A percentile compares a stretch with the other conserved stretches of the same genome.
Evolutionary conservation across 1,284 basidiomycete genomes (phyloP).

Genomic region (Hortiboletus rubellus): DNA sequence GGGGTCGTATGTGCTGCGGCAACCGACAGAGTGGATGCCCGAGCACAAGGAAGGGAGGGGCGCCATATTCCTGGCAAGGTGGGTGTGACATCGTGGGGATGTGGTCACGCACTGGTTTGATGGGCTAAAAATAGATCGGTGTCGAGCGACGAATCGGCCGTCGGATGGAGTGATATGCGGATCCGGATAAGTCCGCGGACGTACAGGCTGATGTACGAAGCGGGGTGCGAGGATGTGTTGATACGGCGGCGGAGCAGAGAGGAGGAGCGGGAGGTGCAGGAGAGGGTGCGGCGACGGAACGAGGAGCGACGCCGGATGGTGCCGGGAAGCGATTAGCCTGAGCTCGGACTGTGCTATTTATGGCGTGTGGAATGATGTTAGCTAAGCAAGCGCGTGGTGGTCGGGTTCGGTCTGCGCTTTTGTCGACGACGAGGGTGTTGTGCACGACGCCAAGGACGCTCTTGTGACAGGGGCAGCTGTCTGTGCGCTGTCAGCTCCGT

Average conservation of each 20-base stretch:
- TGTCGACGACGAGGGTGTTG: slow-evolving; percentile 8
- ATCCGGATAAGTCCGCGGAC: slow-evolving; percentile 64
- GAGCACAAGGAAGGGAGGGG: slow-evolving; percentile 43
- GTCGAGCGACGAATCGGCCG: slow-evolving; percentile 25
- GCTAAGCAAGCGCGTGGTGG: slow-evolving; percentile 14
- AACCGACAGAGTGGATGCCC: slow-evolving; percentile 70
- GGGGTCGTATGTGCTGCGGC: slow-evolving; percentile 76
- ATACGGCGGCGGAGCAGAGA: slow-evolving; percentile 40
- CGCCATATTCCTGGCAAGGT: slow-evolving; percentile 51
- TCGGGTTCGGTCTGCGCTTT: too few species aligned
- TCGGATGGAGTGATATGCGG: slow-evolving; percentile 45
- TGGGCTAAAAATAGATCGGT: slow-evolving; percentile 40
- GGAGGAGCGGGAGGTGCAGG: slow-evolving; percentile 42
- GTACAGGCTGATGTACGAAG: slow-evolving; percentile 77
- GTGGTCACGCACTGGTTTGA: slow-evolving; percentile 1
- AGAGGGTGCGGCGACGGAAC: slow-evolving; percentile 47
- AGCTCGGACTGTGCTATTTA: slow-evolving; percentile 10
- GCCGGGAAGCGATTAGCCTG: too few species aligned
- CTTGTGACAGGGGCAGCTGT: background rate
- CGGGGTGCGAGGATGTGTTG: slow-evolving; percentile 55
- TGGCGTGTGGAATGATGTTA: slow-evolving; percentile 20
- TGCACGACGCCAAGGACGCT: slow-evolving; percentile 1
- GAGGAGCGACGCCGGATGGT: slow-evolving; percentile 45
- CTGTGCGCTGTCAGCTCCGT: background rate
- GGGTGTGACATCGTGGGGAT: slow-evolving; percentile 17